Base-by-base conservation (phyloP, 129 eudicot species). In the Saussurea involucrata region DNA sequence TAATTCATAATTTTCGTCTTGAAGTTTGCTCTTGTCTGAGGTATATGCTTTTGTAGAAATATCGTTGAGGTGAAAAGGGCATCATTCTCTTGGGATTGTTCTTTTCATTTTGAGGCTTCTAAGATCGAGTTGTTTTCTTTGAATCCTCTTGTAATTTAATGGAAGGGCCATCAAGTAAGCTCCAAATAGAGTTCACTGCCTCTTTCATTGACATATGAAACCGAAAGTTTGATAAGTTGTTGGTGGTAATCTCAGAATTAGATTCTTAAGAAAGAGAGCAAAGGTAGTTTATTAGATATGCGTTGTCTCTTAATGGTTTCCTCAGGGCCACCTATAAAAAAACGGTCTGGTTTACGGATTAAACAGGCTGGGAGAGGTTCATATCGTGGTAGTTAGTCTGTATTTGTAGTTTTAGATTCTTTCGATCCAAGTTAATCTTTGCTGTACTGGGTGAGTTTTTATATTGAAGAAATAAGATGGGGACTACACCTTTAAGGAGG, bases 281-380 rank as follows among this genome's bases (percentile, higher is more conserved):
- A 44, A 63, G 32, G 76, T 76, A 32, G 10, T 17, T 71, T 73
- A 31, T 57, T 77, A 74, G 82, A 70, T 73, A 88, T 91, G 94
- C 83, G 89, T 31, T 77, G 82, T 71, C 78, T 83, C 49, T 76
- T 85, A 34, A 66, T 89, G 75, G 86, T 81, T 84, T 87, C 96
- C 10, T 82, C 85, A 66, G 97, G 96, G 73, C 98, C 98, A 55
- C 96, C 97, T 40, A 86, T 93, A 81, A 93, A 91, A 64, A 71
- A 89, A 77, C 87, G 97, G 82, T 89, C 97, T 72, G 97, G 93
- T 89, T 81, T 93, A 44, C 83, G 92, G 84, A 88, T 93, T 63
- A 90, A 87, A 76, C 98, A 93, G 58, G 97, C 98, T 8, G 98
- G 98, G 22, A 80, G 98, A 78, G 92, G 97, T 71, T 90, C 98